Conservation (phyloP, 306 rosid species). For the Dalbergia oliveri region DNA sequence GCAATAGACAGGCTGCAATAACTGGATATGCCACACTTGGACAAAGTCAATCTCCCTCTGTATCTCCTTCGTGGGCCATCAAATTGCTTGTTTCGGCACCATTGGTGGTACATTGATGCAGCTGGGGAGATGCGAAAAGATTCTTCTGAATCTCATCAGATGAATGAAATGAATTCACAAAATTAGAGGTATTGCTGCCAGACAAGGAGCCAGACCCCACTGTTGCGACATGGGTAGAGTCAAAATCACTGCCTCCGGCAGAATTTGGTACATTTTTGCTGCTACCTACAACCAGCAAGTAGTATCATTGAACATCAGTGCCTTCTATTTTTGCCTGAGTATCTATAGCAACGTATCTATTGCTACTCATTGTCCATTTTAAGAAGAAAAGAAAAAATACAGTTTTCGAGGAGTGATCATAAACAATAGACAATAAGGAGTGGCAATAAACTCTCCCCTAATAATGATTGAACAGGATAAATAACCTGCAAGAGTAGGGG, state of each 20-base stretch:
- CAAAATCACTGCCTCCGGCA: constrained; percentile 61
- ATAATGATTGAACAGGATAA: constrained; percentile 29
- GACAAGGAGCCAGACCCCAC: constrained; percentile 43
- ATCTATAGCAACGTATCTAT: not conserved
- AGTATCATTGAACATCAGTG: constrained; percentile 1
- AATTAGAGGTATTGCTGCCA: constrained; percentile 44
- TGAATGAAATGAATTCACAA: constrained; percentile 46
- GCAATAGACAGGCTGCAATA: not conserved
- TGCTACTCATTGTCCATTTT: no score
- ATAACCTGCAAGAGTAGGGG: constrained; percentile 65
- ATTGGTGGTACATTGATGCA: constrained; percentile 61
- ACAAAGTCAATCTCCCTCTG: constrained; percentile 41
- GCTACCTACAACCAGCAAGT: constrained; percentile 53
- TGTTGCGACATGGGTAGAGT: constrained; percentile 55
- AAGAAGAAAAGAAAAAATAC: not conserved
- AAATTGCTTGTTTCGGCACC: constrained; percentile 59
- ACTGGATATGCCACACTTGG: not conserved
- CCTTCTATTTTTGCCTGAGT: not conserved
- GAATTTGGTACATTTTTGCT: constrained; percentile 64
- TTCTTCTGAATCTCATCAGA: constrained; percentile 56
- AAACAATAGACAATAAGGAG: not conserved
- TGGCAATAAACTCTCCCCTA: not conserved
- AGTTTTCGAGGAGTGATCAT: not conserved
- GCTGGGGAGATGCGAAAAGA: constrained; percentile 64
- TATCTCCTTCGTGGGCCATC: constrained; percentile 51